Conservation (phyloP, 192 early-diverging fungal species). For the Coemansia sp. region DNA sequence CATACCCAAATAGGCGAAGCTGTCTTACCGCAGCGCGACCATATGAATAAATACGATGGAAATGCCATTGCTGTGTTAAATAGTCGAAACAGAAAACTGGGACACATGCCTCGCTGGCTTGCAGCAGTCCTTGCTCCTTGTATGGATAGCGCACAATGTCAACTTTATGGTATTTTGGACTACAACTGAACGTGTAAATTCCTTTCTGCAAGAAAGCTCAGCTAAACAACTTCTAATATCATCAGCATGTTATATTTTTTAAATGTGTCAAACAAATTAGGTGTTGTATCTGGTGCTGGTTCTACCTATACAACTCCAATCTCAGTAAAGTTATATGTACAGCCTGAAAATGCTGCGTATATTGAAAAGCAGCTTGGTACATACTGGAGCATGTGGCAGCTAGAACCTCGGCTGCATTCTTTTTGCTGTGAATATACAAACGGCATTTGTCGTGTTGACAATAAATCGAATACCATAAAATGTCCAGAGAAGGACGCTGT, state of each 20-base stretch:
- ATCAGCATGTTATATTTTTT: background rate
- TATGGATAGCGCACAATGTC: constrained; percentile 22
- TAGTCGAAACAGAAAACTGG: constrained; percentile 11
- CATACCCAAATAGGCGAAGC: constrained; percentile 6
- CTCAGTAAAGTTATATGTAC: constrained; percentile 14
- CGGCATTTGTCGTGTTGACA: background rate
- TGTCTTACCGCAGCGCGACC: constrained; percentile 18
- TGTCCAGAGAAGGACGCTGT: background rate
- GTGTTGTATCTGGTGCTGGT: constrained; percentile 21
- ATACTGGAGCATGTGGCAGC: constrained; percentile 48
- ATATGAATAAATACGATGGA: constrained; percentile 20
- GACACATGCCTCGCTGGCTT: constrained; percentile 43
- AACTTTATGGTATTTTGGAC: constrained; percentile 4
- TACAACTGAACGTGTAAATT: background rate
- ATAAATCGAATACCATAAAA: background rate
- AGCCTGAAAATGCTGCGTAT: background rate
- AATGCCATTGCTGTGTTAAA: constrained; percentile 32
- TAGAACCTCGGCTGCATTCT: background rate
- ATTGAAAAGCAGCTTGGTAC: constrained; percentile 15
- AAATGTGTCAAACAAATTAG: background rate
- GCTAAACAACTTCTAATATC: background rate
- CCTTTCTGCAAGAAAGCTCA: background rate
- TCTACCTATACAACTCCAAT: constrained; percentile 26
- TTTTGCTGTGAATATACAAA: background rate
- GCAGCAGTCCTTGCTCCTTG: constrained; percentile 42